These are phyloP conservation scores for Canavalia gladiata DNA, from an alignment of 306 rosid species.

Conservation along the genomic window DNA sequence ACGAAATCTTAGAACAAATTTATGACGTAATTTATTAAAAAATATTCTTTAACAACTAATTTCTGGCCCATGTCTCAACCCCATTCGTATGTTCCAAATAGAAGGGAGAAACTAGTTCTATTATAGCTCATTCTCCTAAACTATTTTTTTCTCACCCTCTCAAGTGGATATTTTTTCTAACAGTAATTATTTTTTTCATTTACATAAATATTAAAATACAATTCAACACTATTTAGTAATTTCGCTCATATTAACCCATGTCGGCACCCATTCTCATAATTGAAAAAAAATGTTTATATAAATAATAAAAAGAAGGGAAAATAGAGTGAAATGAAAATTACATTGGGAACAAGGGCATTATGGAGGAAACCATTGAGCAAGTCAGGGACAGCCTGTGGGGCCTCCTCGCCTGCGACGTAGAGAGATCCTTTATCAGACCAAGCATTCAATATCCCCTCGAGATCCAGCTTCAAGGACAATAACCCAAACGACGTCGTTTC, in stretches of 20 bases:
- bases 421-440: constrained; percentile 93
- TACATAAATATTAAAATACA: no score
- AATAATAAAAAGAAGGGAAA: not conserved
- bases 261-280: not conserved
- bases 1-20: constrained; percentile 2
- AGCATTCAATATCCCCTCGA: constrained; percentile 79
- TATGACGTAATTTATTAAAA: not conserved
- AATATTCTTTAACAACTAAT: no score
- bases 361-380: constrained; percentile 44
- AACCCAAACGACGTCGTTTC: constrained; percentile 47
- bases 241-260: no score
- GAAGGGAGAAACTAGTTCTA: no score
- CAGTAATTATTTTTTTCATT: no score
- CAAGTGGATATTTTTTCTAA: no score
- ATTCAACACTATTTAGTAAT: no score
- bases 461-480: constrained; percentile 84
- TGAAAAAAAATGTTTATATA: not conserved
- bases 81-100: no score
- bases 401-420: constrained; percentile 60
- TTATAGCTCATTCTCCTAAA: no score
- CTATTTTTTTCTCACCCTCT: no score
- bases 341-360: constrained; percentile 48
- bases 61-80: no score
- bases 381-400: constrained; percentile 77
- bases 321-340: constrained; percentile 44